These are phyloP conservation scores for Sporothrix luriei DNA, from an alignment of 2,329 filamentous ascomycete species.

Conservation along the genomic window DNA sequence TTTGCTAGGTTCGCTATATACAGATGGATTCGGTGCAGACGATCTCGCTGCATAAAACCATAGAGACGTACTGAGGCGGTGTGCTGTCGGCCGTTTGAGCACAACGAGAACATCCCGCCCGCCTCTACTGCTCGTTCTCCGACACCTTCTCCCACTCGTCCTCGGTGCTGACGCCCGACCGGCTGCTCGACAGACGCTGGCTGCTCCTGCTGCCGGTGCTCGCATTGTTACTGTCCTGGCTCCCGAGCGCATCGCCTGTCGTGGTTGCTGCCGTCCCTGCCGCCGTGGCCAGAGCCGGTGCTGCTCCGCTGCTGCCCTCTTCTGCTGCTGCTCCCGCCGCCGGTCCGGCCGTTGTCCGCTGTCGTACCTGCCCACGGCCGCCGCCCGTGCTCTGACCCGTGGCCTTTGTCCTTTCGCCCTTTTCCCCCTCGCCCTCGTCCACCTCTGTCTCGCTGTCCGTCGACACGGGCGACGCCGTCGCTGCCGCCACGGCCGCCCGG, in stretches of 20 bases:
- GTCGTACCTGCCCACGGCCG: background rate
- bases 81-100: no score
- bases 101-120: background rate
- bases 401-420: background rate
- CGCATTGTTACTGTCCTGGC: slow-evolving; percentile 22
- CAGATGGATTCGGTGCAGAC: background rate
- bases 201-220: slow-evolving; percentile 28
- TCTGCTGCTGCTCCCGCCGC: no score
- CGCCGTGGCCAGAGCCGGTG: slow-evolving; percentile 35
- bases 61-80: background rate
- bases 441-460: slow-evolving; percentile 57
- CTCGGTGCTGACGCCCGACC: slow-evolving; percentile 74
- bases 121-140: slow-evolving; percentile 60
- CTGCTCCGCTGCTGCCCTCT: background rate
- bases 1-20: slow-evolving; percentile 42
- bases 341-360: background rate
- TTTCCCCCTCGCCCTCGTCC: slow-evolving; percentile 39
- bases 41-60: no score
- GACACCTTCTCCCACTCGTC: slow-evolving; percentile 98
- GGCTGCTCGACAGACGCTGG: slow-evolving; percentile 46
- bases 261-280: slow-evolving; percentile 30
- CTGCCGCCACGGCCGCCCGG: slow-evolving; percentile 35
- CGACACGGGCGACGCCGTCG: slow-evolving; percentile 43
- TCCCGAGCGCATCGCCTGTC: slow-evolving; percentile 18
- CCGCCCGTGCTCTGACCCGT: background rate